Evolutionary conservation across 208 protist species (phyloP), one percentile per base, ranked within the genome.

Genomic region (Naegleria gruberi): DNA sequence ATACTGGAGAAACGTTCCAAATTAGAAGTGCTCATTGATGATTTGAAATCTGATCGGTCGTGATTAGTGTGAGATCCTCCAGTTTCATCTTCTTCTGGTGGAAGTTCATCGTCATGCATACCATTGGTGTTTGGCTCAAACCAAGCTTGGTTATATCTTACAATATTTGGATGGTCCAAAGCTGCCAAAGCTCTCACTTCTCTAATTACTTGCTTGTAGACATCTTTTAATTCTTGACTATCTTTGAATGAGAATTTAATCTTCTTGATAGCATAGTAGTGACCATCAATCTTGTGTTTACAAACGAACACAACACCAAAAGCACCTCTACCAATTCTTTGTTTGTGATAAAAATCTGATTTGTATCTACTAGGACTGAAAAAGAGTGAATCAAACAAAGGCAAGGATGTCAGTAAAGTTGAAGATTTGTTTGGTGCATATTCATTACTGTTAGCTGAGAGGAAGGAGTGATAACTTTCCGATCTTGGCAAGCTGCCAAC

Each of bases 101-200:
- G 51, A 65, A 65, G 15, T 57, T 47, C 41, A 6, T 89, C 87
- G 41, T 57, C 45, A 45, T 65, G 47, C 46, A 55, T 65, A 43
- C 43, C 44, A 23, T 19, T 81, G 37, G 7, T 15, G 17, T 90
- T 43, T 40, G 89, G 57, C 57, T 90, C 89, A 17, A 90, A 77
- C 89, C 89, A 90, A 17, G 89, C 89, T 83, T 82, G 65, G 74
- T 82, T 82, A 46, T 90, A 90, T 17, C 65, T 15, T 15, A 90
- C 65, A 6, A 90, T 47, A 37, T 82, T 77, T 7, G 26, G 55
- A 83, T 90, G 89, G 47, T 90, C 57, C 4, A 81, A 77, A 7
- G 40, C 6, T 30, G 89, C 47, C 47, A 90, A 87, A 1, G 17
- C 12, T 51, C 37, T 10, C 8, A 90, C 89, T n/a, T 90, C 89